Evolutionary conservation across 129 eudicot species (phyloP), one percentile per base, ranked within the genome.

Genomic region (Flaveria linearis): DNA sequence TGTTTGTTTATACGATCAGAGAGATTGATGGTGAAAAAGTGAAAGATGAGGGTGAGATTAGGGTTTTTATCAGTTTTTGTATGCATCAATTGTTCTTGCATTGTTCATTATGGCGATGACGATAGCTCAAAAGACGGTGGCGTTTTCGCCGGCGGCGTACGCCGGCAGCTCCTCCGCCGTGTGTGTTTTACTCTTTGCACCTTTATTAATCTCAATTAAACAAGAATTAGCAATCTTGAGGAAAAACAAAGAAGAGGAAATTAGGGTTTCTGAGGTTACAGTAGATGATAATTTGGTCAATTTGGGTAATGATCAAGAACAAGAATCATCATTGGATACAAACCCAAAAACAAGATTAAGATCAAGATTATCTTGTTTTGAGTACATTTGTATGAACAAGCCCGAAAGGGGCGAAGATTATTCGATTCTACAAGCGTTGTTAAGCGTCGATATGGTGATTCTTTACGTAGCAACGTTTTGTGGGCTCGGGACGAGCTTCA

Each of bases 381-480:
- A 56, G 0, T 71, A 68, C 39, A 69, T 83, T 9, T 57, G 84
- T 14, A 62, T 63, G 81, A 85, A 87, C 2, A 90, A 87, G 16
- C 98, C 98, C 13, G 75, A 78, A 57, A 85, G 98, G 76, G 98
- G 98, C 1, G 91, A 93, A 56, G 96, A 93, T 47, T 88, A 88
- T 80, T 75, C 92, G 45, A 93, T 90, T 25, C 58, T 88, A 17
- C 98, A 90, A 80, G 98, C 96, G 23, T 76, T 93, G 2, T 56
- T 90, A 14, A 88, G 96, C 73, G 72, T 65, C 0, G 96, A 93
- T 63, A 93, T 93, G 96, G 28, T 79, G 5, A 82, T 86, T 63
- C 79, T 93, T 3, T 87, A 86, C 16, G 41, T 90, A 11, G 87
- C 89, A 2, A 88, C 98, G 25, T 84, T 89, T 62, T 90, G 94